Percentiles rank a stretch among this genome's conserved stretches.
phyloP scores from a whole-genome alignment of 2,329 filamentous ascomycete genomes.

The Cryphonectria naterciae region DNA sequence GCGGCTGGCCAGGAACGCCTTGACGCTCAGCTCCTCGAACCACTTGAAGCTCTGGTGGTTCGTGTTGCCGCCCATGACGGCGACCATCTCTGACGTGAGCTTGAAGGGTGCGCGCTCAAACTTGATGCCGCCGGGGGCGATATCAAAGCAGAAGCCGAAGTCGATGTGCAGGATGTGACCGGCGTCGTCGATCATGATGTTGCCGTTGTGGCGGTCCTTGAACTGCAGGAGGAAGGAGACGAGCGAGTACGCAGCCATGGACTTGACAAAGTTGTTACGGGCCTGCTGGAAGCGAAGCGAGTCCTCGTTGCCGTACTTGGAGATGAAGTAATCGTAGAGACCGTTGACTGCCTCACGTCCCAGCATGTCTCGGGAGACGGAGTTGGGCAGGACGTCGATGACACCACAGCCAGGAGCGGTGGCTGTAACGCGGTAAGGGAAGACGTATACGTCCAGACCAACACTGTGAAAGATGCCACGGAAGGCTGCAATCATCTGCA shows the following conservation, averaged over 20 bases:
- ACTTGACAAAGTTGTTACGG: constrained; percentile 96
- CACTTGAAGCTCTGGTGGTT: constrained; percentile 88
- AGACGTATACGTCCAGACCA: constrained; percentile 94
- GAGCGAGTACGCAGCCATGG: constrained; percentile 97
- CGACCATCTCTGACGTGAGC: constrained; percentile 94
- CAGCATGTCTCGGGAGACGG: constrained; percentile 97
- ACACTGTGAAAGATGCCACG: constrained; percentile 95
- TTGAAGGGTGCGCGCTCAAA: constrained; percentile 99
- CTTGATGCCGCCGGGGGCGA: constrained; percentile 92
- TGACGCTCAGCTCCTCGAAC: constrained; percentile 96
- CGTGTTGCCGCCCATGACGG: constrained; percentile 92
- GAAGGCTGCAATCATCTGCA: constrained; percentile 98
- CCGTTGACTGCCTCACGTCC: constrained; percentile 97
- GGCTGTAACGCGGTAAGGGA: constrained; percentile 94
- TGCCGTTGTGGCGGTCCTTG: constrained; percentile 98
- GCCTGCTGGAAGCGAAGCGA: constrained; percentile 94
- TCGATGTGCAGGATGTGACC: constrained; percentile 99
- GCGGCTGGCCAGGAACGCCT: constrained; percentile 87
- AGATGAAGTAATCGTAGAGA: constrained; percentile 96
- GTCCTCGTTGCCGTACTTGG: constrained; percentile 96
- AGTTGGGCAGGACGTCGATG: constrained; percentile 96
- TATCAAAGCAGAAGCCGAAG: constrained; percentile 99
- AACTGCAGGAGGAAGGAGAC: constrained; percentile 97
- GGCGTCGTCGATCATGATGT: constrained; percentile 98
- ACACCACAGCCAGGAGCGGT: constrained; percentile 97